Percentiles rank a stretch among this genome's conserved stretches.
phyloP scores from a whole-genome alignment of 2,329 filamentous ascomycete genomes.

The Cyanodermella asteris region DNA sequence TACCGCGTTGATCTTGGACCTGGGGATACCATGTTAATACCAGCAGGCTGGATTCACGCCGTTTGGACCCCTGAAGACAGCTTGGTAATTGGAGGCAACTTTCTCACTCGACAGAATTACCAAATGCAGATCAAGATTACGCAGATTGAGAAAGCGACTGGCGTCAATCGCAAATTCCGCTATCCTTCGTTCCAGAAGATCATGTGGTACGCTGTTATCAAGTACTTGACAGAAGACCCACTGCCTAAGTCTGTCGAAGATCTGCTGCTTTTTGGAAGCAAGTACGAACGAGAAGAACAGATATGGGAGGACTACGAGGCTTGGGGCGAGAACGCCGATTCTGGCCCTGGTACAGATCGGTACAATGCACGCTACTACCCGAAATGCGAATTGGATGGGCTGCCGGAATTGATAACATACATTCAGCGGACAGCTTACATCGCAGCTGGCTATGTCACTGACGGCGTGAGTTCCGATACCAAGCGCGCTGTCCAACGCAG shows the following conservation, averaged over 20 bases:
- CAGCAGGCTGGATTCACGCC: slow-evolving; percentile 50
- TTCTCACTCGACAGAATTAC: slow-evolving; percentile 42
- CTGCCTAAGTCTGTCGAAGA: slow-evolving; percentile 34
- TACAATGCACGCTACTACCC: slow-evolving; percentile 41
- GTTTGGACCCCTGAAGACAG: slow-evolving; percentile 51
- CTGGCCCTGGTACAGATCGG: slow-evolving; percentile 28
- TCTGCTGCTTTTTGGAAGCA: slow-evolving; percentile 31
- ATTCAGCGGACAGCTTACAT: slow-evolving; percentile 42
- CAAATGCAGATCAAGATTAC: slow-evolving; percentile 43
- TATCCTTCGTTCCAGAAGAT: slow-evolving; percentile 49
- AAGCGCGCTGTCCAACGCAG: slow-evolving; percentile 38
- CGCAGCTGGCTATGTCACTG: slow-evolving; percentile 33
- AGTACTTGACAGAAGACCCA: slow-evolving; percentile 42
- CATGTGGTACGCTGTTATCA: slow-evolving; percentile 44
- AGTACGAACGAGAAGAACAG: slow-evolving; percentile 31
- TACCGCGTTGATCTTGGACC: slow-evolving; percentile 43
- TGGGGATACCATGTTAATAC: slow-evolving; percentile 49
- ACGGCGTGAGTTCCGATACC: slow-evolving; percentile 35
- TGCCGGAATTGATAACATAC: slow-evolving; percentile 36
- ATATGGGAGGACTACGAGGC: slow-evolving; percentile 37
- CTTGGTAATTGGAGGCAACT: slow-evolving; percentile 49
- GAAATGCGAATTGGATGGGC: slow-evolving; percentile 37
- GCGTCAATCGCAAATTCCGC: slow-evolving; percentile 41
- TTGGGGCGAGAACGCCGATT: slow-evolving; percentile 24
- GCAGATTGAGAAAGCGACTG: slow-evolving; percentile 45